A percentile compares a stretch with the other conserved stretches of the same genome.
These are phyloP conservation scores for Capronia coronata DNA, from an alignment of 2,329 filamentous ascomycete species.

Conservation along the genomic window DNA sequence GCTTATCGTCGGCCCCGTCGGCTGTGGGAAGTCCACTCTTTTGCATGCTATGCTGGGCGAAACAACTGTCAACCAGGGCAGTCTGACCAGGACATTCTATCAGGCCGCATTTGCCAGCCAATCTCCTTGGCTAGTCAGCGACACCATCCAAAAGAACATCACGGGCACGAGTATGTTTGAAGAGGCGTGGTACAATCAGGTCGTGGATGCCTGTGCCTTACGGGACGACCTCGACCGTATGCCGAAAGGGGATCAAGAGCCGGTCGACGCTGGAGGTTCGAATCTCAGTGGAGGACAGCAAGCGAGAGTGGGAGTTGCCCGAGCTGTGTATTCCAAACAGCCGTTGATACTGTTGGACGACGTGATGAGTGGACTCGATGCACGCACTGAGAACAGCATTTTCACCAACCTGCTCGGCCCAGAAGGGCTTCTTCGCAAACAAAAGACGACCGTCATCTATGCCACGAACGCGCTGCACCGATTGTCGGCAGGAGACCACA, in stretches of 20 bases:
- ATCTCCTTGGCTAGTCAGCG: slow-evolving; percentile 26
- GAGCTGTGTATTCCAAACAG: slow-evolving; percentile 47
- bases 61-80: slow-evolving; percentile 16
- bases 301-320: slow-evolving; percentile 41
- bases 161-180: slow-evolving; percentile 24
- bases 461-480: slow-evolving; percentile 31
- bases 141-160: slow-evolving; percentile 27
- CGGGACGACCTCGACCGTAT: slow-evolving; percentile 26
- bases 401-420: slow-evolving; percentile 43
- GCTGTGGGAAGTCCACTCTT: slow-evolving; percentile 28
- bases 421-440: slow-evolving; percentile 41
- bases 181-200: slow-evolving; percentile 29
- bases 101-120: slow-evolving; percentile 25
- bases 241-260: slow-evolving; percentile 25
- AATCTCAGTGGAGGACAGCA: slow-evolving; percentile 31
- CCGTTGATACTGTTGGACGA: slow-evolving; percentile 48
- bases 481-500: slow-evolving; percentile 39
- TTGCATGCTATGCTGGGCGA: slow-evolving; percentile 26
- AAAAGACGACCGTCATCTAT: slow-evolving; percentile 33
- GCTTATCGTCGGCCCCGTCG: slow-evolving; percentile 30
- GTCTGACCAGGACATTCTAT: slow-evolving; percentile 15
- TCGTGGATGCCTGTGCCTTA: slow-evolving; percentile 29
- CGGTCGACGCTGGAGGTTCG: slow-evolving; percentile 28
- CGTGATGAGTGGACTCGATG: slow-evolving; percentile 47
- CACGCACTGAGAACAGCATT: slow-evolving; percentile 44